Conservation (phyloP, 345 rosid species). For the Euphorbia pulcherrima region DNA sequence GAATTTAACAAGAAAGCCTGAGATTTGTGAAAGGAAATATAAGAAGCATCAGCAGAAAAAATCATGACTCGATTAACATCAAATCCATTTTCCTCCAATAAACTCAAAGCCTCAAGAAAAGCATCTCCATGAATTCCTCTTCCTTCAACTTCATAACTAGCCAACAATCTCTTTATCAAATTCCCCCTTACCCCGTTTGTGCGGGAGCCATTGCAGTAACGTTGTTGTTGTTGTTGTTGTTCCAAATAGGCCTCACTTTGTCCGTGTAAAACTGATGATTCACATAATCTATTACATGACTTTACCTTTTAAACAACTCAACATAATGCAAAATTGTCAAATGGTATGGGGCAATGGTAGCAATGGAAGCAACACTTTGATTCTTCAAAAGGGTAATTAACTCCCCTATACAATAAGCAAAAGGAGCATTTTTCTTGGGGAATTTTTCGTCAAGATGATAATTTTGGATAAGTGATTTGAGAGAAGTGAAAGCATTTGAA, state of each 20-base stretch:
- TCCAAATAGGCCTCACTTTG: constrained; percentile 34
- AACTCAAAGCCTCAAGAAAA: constrained; percentile 42
- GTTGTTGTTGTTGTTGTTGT: no score
- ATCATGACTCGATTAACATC: constrained; percentile 54
- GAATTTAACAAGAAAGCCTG: constrained; percentile 50
- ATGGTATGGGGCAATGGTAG: constrained; percentile 46
- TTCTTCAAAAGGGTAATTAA: constrained; percentile 42
- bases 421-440: constrained; percentile 15
- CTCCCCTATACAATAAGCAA: constrained; percentile 48
- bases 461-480: constrained; percentile 23
- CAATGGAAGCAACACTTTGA: constrained; percentile 30
- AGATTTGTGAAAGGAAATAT: constrained; percentile 26
- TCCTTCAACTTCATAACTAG: constrained; percentile 55
- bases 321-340: constrained; percentile 29
- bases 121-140: constrained; percentile 62
- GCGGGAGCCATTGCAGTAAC: no score
- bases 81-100: constrained; percentile 38
- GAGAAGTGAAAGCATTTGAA: constrained; percentile 42
- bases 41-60: constrained; percentile 51
- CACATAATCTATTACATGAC: constrained; percentile 40
- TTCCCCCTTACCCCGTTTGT: constrained; percentile 31
- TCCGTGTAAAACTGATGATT: constrained; percentile 58
- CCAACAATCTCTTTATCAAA: constrained; percentile 35
- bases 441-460: constrained; percentile 54
- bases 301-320: constrained; percentile 30